These are phyloP conservation scores for Clitopilus passeckerianus DNA, from an alignment of 768 basidiomycete species.

Conservation along the genomic window DNA sequence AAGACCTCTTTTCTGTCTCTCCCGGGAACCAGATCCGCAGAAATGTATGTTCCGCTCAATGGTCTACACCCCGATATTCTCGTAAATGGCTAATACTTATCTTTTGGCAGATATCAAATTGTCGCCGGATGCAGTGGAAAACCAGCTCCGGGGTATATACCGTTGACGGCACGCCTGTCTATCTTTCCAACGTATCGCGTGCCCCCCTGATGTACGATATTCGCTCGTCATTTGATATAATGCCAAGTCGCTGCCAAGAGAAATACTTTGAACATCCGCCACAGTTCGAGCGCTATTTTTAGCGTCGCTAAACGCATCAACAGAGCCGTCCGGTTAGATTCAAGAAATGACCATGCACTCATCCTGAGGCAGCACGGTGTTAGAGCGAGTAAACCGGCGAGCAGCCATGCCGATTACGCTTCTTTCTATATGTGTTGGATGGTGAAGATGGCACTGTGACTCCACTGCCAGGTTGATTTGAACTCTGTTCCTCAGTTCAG, in stretches of 20 bases:
- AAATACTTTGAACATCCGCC: background rate
- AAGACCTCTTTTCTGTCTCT: slow-evolving; percentile 1
- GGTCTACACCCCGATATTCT: background rate
- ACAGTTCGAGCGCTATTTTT: background rate
- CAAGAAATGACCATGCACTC: background rate
- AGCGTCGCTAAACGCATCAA: background rate
- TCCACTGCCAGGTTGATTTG: background rate
- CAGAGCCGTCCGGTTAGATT: background rate
- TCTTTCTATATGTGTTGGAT: background rate
- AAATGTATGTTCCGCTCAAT: slow-evolving; percentile 47
- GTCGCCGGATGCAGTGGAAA: slow-evolving; percentile 69
- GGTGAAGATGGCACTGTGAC: background rate
- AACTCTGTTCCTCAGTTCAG: background rate
- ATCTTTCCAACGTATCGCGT: background rate
- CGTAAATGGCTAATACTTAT: slow-evolving; percentile 7
- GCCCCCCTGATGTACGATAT: background rate
- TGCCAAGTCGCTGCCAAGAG: background rate
- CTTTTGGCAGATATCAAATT: slow-evolving; percentile 65
- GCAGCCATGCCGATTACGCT: background rate
- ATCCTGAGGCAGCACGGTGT: background rate
- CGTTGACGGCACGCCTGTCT: slow-evolving; percentile 13
- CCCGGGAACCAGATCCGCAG: slow-evolving; percentile 48
- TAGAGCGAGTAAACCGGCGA: background rate
- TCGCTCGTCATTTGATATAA: background rate
- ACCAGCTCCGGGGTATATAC: slow-evolving; percentile 63